Percentiles rank a stretch among this genome's conserved stretches.
phyloP scores from a whole-genome alignment of 2,329 filamentous ascomycete genomes.

The Claviceps humidiphila region DNA sequence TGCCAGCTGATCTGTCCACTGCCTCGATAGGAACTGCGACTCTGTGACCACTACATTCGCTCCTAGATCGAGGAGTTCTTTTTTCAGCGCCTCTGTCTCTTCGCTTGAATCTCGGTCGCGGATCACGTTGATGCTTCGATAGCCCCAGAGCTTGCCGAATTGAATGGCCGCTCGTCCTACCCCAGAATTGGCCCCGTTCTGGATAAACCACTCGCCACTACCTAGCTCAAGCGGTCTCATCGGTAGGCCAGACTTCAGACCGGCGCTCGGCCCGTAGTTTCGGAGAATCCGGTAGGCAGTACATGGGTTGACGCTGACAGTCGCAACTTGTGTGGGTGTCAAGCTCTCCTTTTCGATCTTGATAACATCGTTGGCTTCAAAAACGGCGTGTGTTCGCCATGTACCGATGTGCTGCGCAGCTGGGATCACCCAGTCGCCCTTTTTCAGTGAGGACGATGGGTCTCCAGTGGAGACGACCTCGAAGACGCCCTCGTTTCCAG shows the following conservation, averaged over 20 bases:
- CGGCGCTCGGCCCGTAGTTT: slow-evolving; percentile 50
- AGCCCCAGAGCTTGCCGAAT: slow-evolving; percentile 71
- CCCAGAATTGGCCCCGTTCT: slow-evolving; percentile 92
- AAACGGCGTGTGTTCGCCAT: slow-evolving; percentile 82
- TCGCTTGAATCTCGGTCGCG: slow-evolving; percentile 53
- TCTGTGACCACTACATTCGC: slow-evolving; percentile 45
- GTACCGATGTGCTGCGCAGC: slow-evolving; percentile 74
- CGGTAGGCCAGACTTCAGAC: slow-evolving; percentile 30
- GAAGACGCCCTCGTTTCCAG: slow-evolving; percentile 86
- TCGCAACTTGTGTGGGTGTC: slow-evolving; percentile 66
- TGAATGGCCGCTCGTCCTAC: slow-evolving; percentile 89
- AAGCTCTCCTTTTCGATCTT: slow-evolving; percentile 60
- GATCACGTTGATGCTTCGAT: slow-evolving; percentile 82
- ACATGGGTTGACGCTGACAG: slow-evolving; percentile 83
- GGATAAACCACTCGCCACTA: slow-evolving; percentile 77
- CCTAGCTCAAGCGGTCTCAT: slow-evolving; percentile 31
- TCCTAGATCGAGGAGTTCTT: slow-evolving; percentile 40
- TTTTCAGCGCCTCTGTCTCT: slow-evolving; percentile 46
- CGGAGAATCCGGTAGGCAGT: slow-evolving; percentile 89
- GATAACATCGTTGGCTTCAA: slow-evolving; percentile 43
- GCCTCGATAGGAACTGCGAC: slow-evolving; percentile 38
- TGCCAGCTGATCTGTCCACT: slow-evolving; percentile 48
- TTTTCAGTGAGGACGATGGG: slow-evolving; percentile 37
- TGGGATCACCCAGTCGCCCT: slow-evolving; percentile 92
- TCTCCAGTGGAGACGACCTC: slow-evolving; percentile 66